A percentile compares a stretch with the other conserved stretches of the same genome.
phyloP scores from a whole-genome alignment of 345 rosid genomes.

The Turritis glabra region DNA sequence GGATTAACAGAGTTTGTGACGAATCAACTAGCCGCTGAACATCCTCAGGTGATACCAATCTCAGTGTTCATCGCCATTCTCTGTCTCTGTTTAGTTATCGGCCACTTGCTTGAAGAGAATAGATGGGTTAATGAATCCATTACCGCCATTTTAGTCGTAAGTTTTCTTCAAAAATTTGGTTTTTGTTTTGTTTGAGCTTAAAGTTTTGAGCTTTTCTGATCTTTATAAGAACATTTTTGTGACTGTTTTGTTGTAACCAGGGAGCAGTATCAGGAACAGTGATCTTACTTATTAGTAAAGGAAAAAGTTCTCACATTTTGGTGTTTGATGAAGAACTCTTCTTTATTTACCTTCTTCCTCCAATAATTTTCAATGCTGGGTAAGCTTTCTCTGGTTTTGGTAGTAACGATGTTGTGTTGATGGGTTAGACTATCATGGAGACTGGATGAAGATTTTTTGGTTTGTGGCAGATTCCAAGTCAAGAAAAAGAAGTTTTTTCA shows the following conservation, averaged over 20 bases:
- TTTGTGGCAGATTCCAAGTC: constrained; percentile 74
- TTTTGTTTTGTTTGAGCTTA: neutral
- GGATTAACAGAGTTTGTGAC: constrained; percentile 12
- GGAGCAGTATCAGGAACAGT: constrained; percentile 62
- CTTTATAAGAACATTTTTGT: neutral
- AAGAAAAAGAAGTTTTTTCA: constrained; percentile 94
- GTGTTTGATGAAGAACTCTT: constrained; percentile 77
- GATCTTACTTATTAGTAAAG: constrained; percentile 65
- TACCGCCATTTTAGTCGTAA: constrained; percentile 81
- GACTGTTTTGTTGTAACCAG: constrained; percentile 35
- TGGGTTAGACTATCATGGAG: neutral
- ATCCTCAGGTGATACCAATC: constrained; percentile 66
- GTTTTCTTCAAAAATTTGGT: neutral
- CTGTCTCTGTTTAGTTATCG: constrained; percentile 70
- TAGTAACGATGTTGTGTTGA: neutral
- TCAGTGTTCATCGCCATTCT: constrained; percentile 77
- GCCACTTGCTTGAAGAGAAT: constrained; percentile 86
- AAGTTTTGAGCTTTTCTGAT: neutral
- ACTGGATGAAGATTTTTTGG: neutral
- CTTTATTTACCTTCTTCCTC: constrained; percentile 95
- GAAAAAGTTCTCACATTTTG: constrained; percentile 75
- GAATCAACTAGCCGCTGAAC: constrained; percentile 35
- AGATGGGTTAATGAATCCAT: constrained; percentile 94
- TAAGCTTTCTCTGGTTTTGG: constrained; percentile 33
- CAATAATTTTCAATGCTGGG: constrained; percentile 97